Conservation (phyloP, 2,329 filamentous ascomycete species). For the Aureobasidium sp. region DNA sequence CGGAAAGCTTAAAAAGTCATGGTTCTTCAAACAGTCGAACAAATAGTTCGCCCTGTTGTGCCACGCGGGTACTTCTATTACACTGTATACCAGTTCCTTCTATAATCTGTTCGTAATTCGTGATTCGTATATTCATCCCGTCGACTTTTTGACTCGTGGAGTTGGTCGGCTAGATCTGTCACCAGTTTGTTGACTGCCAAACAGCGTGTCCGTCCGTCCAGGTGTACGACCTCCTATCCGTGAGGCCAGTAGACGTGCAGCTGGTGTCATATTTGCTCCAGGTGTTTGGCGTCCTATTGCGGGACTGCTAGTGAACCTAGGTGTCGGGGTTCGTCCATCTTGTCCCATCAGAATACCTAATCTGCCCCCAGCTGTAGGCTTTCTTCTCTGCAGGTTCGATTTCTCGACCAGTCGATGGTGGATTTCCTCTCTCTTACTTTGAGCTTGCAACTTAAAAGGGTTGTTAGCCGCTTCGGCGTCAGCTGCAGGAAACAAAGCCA, state of each 20-base stretch:
- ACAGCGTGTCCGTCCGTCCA: constrained; percentile 33
- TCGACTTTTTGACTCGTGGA: constrained; percentile 18
- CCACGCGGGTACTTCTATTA: neutral
- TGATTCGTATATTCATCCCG: constrained; percentile 9
- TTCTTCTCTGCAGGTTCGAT: constrained; percentile 75
- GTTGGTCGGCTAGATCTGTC: constrained; percentile 23
- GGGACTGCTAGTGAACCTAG: constrained; percentile 68
- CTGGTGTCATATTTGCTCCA: constrained; percentile 67
- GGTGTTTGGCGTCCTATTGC: constrained; percentile 62
- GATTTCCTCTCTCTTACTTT: constrained; percentile 80
- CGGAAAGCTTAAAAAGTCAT: neutral
- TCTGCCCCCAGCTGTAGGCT: constrained; percentile 61
- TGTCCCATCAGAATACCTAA: constrained; percentile 33
- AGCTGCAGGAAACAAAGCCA: constrained; percentile 48
- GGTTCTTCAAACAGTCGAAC: neutral
- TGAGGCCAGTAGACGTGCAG: constrained; percentile 74
- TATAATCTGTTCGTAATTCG: constrained; percentile 4
- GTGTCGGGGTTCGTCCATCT: constrained; percentile 66
- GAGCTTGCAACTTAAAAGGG: constrained; percentile 82
- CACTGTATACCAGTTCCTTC: neutral
- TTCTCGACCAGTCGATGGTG: constrained; percentile 90
- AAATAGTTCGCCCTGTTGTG: neutral
- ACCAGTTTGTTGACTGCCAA: constrained; percentile 30
- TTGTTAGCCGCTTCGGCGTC: constrained; percentile 66
- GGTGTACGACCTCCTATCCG: constrained; percentile 57